phyloP scores from a whole-genome alignment of 2,329 filamentous ascomycete genomes.

The Sporothrix mexicana region DNA sequence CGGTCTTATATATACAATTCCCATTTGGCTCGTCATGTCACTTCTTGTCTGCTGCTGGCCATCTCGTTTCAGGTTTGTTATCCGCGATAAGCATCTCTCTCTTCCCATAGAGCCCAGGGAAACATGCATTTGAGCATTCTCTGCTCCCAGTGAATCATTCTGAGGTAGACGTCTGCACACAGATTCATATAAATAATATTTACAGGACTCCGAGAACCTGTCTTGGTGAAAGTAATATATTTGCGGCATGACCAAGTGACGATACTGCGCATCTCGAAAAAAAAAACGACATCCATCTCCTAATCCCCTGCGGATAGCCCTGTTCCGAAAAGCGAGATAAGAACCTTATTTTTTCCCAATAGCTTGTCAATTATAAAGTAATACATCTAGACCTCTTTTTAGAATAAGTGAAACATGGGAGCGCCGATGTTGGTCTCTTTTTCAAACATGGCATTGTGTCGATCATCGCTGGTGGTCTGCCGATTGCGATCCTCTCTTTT shows the following conservation, averaged over 20 bases:
- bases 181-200: neutral
- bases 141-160: neutral
- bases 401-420: conserved; percentile 9
- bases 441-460: conserved; percentile 19
- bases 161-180: neutral
- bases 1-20: neutral
- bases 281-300: neutral
- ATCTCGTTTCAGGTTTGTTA: neutral
- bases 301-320: neutral
- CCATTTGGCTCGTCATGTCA: neutral
- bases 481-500: neutral
- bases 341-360: neutral
- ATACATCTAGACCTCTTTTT: neutral
- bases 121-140: neutral
- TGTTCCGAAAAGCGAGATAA: conserved; percentile 6
- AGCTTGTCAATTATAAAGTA: neutral
- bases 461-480: conserved; percentile 1
- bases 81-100: neutral
- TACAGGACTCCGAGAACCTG: neutral
- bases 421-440: neutral
- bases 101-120: neutral
- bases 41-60: neutral
- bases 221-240: neutral
- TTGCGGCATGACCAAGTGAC: neutral
- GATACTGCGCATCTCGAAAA: neutral